These are phyloP conservation scores for Diaporthe australafricana DNA, from an alignment of 2,329 filamentous ascomycete genomes.

Conservation along the genomic window DNA sequence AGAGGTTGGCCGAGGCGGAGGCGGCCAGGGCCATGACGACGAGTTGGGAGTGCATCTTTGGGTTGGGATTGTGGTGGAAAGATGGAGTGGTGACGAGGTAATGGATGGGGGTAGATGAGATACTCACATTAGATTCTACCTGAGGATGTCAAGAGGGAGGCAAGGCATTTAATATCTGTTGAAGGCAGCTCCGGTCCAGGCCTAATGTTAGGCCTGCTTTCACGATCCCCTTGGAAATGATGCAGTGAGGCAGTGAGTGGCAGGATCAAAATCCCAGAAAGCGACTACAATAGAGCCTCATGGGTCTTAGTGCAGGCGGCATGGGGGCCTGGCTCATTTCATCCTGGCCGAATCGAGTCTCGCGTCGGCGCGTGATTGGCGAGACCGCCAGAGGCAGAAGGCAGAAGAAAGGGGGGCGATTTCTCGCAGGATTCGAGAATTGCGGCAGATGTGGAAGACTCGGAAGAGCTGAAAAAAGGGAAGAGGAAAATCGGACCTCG, in stretches of 20 bases:
- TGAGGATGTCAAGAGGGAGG: not conserved
- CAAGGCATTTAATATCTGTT: constrained; percentile 1
- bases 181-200: not conserved
- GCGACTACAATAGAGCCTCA: not conserved
- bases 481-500: not conserved
- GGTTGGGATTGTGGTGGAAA: not conserved
- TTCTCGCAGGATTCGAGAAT: not conserved
- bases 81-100: not conserved
- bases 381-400: not conserved
- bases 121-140: not conserved
- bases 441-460: not conserved
- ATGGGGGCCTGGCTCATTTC: constrained; percentile 2
- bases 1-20: constrained; percentile 40
- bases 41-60: constrained; percentile 43
- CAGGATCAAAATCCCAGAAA: constrained; percentile 6
- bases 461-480: not conserved
- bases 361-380: constrained; percentile 11
- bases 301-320: not conserved
- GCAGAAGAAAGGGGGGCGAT: not conserved
- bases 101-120: too few species aligned
- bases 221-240: not conserved
- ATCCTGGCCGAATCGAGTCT: constrained; percentile 22
- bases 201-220: not conserved
- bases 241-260: not conserved
- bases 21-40: constrained; percentile 42